Evolutionary conservation across 148 eudicot species (phyloP), one percentile per base, ranked within the genome.

Genomic region (Rhododendron simsii): DNA sequence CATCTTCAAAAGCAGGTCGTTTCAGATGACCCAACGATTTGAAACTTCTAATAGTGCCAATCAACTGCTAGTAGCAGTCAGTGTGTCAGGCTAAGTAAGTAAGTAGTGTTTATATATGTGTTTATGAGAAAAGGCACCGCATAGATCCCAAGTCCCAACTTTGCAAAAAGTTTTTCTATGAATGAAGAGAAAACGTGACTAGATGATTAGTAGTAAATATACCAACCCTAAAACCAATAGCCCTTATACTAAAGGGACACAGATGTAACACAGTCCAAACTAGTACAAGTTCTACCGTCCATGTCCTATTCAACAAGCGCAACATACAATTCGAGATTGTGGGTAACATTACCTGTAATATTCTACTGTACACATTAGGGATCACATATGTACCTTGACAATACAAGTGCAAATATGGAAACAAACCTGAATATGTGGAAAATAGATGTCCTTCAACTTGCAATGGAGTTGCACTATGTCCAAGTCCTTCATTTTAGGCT

Each of bases 381-480:
- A 83, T 12, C 30, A 45, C 41, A 65, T 8, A 48, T 11, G 51
- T 48, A 48, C 51, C 51, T 48, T 11, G 51, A 48, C 51, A 48
- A 48, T 48, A 48, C 51, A 48, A 48, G 51, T 48, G 13, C 51
- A 48, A 10, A 48, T 48, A 48, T 48, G 84, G 37, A 30, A 41
- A 15, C 78, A 57, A 85, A 94, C 98, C 94, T 94, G 98, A 74
- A 95, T 93, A 82, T 94, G 94, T 12, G 95, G 98, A 83, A 94
- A 94, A 90, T 95, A 95, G 16, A 95, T 95, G 86, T 94, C 96
- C 86, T 95, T 95, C 86, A 95, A 76, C 89, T 82, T 93, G 91
- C 93, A 89, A 61, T 88, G 91, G 44, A 95, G 93, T 55, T 84
- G 90, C 51, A 57, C 83, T 61, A 92, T 45, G 84, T 91, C 82